phyloP scores from a whole-genome alignment of 2,329 filamentous ascomycete species.

The Cadophora malorum region DNA sequence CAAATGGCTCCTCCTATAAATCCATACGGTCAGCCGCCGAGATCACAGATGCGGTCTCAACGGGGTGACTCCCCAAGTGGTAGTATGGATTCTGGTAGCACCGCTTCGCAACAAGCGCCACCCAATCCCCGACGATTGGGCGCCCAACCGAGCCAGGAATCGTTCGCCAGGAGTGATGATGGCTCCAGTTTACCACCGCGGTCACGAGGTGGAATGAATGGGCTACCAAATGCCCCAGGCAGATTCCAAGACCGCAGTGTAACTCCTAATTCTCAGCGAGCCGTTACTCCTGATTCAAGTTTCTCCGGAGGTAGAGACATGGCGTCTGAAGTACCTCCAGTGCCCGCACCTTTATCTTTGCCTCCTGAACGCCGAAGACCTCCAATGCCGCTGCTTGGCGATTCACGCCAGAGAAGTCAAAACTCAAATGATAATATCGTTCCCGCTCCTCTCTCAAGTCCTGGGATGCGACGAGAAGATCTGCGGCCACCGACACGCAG shows the following conservation, averaged over 20 bases:
- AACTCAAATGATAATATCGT: constrained; percentile 43
- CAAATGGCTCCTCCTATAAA: constrained; percentile 33
- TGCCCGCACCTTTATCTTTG: constrained; percentile 41
- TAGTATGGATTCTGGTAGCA: constrained; percentile 37
- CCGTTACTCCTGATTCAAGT: constrained; percentile 40
- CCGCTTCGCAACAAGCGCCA: constrained; percentile 34
- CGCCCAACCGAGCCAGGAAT: constrained; percentile 45
- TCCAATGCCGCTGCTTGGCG: constrained; percentile 42
- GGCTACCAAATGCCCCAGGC: constrained; percentile 38
- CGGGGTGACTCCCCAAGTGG: constrained; percentile 42
- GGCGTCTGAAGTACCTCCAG: constrained; percentile 38
- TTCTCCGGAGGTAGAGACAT: constrained; percentile 35
- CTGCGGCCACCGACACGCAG: constrained; percentile 44
- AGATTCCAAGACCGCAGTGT: constrained; percentile 44
- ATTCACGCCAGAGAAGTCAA: constrained; percentile 42
- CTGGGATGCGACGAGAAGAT: constrained; percentile 46
- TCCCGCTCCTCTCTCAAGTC: constrained; percentile 47
- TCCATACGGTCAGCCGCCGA: constrained; percentile 36
- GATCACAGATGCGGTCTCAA: constrained; percentile 38
- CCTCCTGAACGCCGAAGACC: constrained; percentile 46
- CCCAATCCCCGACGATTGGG: constrained; percentile 39
- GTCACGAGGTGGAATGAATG: constrained; percentile 43
- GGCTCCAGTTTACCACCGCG: constrained; percentile 40
- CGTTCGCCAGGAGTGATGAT: constrained; percentile 43
- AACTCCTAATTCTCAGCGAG: constrained; percentile 42